Base-by-base conservation (phyloP, 805 yeast species). In the Spathaspora arborariae region DNA sequence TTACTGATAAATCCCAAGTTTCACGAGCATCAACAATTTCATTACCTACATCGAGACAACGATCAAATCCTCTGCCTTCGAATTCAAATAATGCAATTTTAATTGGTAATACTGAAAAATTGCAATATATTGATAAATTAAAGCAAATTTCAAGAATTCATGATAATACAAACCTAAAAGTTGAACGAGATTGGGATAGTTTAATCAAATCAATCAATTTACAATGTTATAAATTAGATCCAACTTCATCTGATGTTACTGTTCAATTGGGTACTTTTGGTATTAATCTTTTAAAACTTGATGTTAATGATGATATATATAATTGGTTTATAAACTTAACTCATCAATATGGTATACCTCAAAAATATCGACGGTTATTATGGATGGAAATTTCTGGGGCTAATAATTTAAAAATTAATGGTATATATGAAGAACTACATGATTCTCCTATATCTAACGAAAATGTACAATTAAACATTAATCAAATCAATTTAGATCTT, bases 311-410 rank as follows among this genome's bases (percentile, higher is more conserved):
- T 58, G 45, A 63, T 59, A 45, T 20, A 10, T 66, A 38, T 24
- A 11, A 13, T 5, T 26, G 20, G 16, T 41, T 73, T 35, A 52
- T 51, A 1, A 60, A 53, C 11, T 60, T 80, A 13, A 72, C 77
- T 3, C 55, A 60, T 24, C 60, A 62, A 20, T 46, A 47, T 20
- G 85, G 85, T 0, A 68, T 80, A 1, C 81, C 84, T 0, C 63
- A 70, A 40, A 70, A 69, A 20, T 68, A 76, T 47, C 60, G 84
- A 5, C 65, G 76, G 18, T 59, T 63, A 30, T 60, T 80, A 8
- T 80, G 85, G 85, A 59, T 71, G 10, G 81, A 80, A 51, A 64
- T 81, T n/a, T 68, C 76, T 2, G 82, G 82, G 0, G 78, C 81
- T 0, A 65, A 65, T 47, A 59, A 62, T 41, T 49, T 73, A 3